Evolutionary conservation across 768 basidiomycete genomes (phyloP).

Genomic region (Mycena haematopus): DNA sequence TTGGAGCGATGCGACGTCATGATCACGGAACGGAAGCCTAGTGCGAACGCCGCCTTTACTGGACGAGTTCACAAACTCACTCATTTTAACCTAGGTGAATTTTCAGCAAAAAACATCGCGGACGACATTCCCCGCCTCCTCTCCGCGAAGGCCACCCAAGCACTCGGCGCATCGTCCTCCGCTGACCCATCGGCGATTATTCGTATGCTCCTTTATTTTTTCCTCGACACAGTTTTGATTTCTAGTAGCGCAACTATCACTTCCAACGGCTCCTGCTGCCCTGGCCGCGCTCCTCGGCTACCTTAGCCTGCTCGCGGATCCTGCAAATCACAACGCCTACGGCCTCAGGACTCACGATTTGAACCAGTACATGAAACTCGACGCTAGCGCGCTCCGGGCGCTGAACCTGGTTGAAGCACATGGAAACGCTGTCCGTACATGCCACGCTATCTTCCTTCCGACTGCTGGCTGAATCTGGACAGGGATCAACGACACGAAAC

Average conservation of each 20-base stretch:
- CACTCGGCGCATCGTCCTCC: conserved; percentile 43
- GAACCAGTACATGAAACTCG: conserved; percentile 93
- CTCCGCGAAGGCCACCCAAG: conserved; percentile 48
- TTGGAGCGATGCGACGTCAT: conserved; percentile 92
- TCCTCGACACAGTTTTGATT: neutral
- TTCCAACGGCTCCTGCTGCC: conserved; percentile 81
- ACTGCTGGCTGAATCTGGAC: neutral
- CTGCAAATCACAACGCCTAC: conserved; percentile 81
- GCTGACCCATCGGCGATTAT: conserved; percentile 59
- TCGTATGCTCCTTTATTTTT: conserved; percentile 47
- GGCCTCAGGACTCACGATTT: conserved; percentile 88
- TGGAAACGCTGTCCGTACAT: conserved; percentile 53
- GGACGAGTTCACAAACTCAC: neutral
- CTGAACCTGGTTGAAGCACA: conserved; percentile 82
- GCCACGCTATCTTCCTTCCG: neutral
- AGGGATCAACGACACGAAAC: conserved; percentile 75
- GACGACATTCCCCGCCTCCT: conserved; percentile 82
- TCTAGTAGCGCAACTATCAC: conserved; percentile 72
- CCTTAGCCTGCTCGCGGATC: conserved; percentile 78
- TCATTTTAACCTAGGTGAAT: conserved; percentile 77
- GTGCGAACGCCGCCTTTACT: conserved; percentile 36
- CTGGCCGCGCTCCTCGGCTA: conserved; percentile 84
- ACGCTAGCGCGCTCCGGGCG: conserved; percentile 92
- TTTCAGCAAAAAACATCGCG: conserved; percentile 76
- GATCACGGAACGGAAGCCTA: conserved; percentile 86